Evolutionary conservation across 2,329 filamentous ascomycete species (phyloP).

Genomic region (Curvularia hawaiiensis): DNA sequence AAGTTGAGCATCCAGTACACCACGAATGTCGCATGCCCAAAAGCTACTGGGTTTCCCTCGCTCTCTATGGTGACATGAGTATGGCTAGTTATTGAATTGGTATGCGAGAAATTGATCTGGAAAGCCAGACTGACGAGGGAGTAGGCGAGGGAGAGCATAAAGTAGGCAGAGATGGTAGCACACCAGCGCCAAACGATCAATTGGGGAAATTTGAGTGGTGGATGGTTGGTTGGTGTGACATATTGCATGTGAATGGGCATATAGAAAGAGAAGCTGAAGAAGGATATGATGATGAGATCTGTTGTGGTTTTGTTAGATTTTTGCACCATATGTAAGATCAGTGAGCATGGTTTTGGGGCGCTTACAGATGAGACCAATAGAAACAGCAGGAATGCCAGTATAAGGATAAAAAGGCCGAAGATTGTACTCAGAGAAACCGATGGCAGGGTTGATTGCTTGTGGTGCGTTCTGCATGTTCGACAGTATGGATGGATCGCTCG

Average conservation of each 20-base stretch:
- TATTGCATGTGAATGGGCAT: constrained; percentile 67
- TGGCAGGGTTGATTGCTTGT: constrained; percentile 61
- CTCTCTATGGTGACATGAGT: constrained; percentile 47
- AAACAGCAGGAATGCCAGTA: constrained; percentile 61
- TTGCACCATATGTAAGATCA: not conserved
- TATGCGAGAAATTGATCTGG: constrained; percentile 61
- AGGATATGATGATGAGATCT: constrained; percentile 68
- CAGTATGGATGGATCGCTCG: constrained; percentile 46
- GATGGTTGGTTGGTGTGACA: constrained; percentile 60
- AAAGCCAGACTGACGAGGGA: constrained; percentile 68
- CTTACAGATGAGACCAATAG: constrained; percentile 64
- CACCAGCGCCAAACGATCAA: constrained; percentile 63
- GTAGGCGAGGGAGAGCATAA: constrained; percentile 67
- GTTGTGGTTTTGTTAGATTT: not conserved
- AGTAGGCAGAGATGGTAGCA: constrained; percentile 62
- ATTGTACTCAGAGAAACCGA: constrained; percentile 62
- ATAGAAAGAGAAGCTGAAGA: constrained; percentile 70
- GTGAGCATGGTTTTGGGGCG: not conserved
- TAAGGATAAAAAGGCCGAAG: constrained; percentile 64
- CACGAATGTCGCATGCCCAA: constrained; percentile 62
- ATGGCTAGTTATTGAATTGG: constrained; percentile 52
- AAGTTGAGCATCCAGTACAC: constrained; percentile 70
- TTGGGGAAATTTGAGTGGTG: constrained; percentile 63
- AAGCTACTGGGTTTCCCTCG: constrained; percentile 57
- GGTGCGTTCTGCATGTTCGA: constrained; percentile 54